phyloP scores from a whole-genome alignment of 768 basidiomycete species.

The Pleurotus ostreatus region DNA sequence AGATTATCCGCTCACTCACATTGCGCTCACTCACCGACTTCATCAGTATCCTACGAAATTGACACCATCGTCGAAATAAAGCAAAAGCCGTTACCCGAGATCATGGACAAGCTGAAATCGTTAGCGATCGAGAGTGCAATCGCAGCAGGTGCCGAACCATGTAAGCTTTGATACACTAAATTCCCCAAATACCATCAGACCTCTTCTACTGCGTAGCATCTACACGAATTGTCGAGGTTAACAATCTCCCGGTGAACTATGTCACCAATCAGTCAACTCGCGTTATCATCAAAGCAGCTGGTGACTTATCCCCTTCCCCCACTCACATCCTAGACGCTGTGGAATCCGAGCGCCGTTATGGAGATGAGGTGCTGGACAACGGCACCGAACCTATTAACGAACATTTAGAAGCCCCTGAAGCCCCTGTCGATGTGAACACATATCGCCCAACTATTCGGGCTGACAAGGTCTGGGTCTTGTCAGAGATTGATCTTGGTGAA shows the following conservation, averaged over 20 bases:
- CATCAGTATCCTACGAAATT: conserved; percentile 25
- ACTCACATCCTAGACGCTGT: conserved; percentile 10
- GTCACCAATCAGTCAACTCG: conserved; percentile 46
- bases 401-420: conserved; percentile 8
- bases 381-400: conserved; percentile 15
- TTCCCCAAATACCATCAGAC: not conserved
- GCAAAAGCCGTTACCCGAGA: conserved; percentile 14
- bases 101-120: conserved; percentile 28
- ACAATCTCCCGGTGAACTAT: conserved; percentile 29
- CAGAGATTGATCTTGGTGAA: conserved; percentile 39
- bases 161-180: conserved; percentile 15
- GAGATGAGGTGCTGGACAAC: conserved; percentile 14
- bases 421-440: conserved; percentile 20
- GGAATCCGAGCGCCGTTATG: conserved; percentile 2
- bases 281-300: conserved; percentile 59
- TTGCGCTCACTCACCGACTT: no score
- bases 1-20: not conserved
- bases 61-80: conserved; percentile 27
- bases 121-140: conserved; percentile 41
- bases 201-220: not conserved
- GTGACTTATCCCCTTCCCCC: conserved; percentile 33
- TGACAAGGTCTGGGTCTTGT: conserved; percentile 39
- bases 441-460: conserved; percentile 32
- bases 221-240: conserved; percentile 48
- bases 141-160: conserved; percentile 38